These are phyloP conservation scores for Raddia distichophylla DNA, from an alignment of 176 grass and related monocot species.

Conservation along the genomic window DNA sequence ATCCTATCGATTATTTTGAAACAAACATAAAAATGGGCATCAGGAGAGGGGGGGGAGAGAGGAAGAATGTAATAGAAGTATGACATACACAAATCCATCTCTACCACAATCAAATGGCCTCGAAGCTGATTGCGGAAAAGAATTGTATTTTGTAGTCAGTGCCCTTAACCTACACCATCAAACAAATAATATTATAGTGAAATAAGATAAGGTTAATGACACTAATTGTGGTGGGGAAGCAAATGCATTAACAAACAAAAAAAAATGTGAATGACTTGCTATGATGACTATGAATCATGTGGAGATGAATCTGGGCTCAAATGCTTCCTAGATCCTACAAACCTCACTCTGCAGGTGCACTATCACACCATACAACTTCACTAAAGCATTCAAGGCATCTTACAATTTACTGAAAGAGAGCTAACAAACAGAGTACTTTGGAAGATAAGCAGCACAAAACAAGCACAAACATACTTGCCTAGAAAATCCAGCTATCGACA, in stretches of 20 bases:
- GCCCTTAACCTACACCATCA: slow-evolving; percentile 66
- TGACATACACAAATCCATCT: slow-evolving; percentile 96
- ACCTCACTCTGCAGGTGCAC: background rate
- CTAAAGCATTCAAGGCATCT: slow-evolving; percentile 6
- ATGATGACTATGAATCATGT: background rate
- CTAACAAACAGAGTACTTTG: background rate
- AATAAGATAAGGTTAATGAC: slow-evolving; percentile 12
- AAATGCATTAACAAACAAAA: background rate
- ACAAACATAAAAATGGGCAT: slow-evolving; percentile 32
- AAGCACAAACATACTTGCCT: slow-evolving; percentile 53
- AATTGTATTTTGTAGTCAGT: slow-evolving; percentile 80
- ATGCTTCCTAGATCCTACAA: slow-evolving; percentile 16
- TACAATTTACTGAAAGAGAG: background rate
- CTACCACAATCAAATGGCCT: slow-evolving; percentile 91
- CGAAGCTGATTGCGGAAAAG: slow-evolving; percentile 63
- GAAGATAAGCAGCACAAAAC: slow-evolving; percentile 27
- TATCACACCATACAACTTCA: background rate
- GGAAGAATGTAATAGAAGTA: slow-evolving; percentile 1
- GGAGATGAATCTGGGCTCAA: slow-evolving; percentile 8
- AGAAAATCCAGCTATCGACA: slow-evolving; percentile 94
- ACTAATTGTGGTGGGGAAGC: background rate
- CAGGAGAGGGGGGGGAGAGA: background rate
- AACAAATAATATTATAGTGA: slow-evolving; percentile 8
- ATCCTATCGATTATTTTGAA: slow-evolving; percentile 62
- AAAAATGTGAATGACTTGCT: background rate